Conservation (phyloP, 805 yeast genomes). For the Schwanniomyces sp. region DNA sequence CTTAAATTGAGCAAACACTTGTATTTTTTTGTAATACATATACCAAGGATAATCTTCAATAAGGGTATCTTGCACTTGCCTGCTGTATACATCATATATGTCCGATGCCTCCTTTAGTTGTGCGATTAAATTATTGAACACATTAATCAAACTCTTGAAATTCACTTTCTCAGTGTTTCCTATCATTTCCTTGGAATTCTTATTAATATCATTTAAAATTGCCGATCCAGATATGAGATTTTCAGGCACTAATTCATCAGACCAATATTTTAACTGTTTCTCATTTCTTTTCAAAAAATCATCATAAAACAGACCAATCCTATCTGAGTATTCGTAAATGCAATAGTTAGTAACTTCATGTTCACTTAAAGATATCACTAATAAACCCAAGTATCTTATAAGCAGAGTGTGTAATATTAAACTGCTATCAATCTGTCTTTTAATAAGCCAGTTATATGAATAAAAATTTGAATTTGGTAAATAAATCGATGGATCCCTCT, state of each 20-base stretch:
- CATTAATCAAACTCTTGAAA: constrained; percentile 11
- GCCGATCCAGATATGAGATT: constrained; percentile 17
- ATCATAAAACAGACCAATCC: constrained; percentile 15
- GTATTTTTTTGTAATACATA: constrained; percentile 56
- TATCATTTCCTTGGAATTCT: constrained; percentile 15
- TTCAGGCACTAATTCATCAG: constrained; percentile 11
- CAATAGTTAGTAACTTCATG: constrained; percentile 37
- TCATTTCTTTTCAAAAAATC: constrained; percentile 13
- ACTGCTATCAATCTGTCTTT: constrained; percentile 23
- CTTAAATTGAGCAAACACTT: constrained; percentile 56
- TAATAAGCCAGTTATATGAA: constrained; percentile 29
- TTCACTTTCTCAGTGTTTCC: constrained; percentile 6
- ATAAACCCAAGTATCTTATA: constrained; percentile 35
- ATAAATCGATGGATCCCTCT: constrained; percentile 25
- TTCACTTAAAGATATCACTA: constrained; percentile 35
- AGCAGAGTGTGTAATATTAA: constrained; percentile 34
- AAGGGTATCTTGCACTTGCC: constrained; percentile 49
- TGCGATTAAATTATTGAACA: constrained; percentile 11
- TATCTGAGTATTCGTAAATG: constrained; percentile 18
- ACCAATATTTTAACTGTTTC: constrained; percentile 19
- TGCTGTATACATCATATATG: constrained; percentile 49
- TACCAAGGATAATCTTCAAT: constrained; percentile 80
- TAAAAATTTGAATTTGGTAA: constrained; percentile 37
- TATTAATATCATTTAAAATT: constrained; percentile 20
- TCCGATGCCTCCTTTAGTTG: constrained; percentile 24